A percentile compares a stretch with the other conserved stretches of the same genome.
Conservation (phyloP, 164 flowering plant genomes). For the Stephania japonica region DNA sequence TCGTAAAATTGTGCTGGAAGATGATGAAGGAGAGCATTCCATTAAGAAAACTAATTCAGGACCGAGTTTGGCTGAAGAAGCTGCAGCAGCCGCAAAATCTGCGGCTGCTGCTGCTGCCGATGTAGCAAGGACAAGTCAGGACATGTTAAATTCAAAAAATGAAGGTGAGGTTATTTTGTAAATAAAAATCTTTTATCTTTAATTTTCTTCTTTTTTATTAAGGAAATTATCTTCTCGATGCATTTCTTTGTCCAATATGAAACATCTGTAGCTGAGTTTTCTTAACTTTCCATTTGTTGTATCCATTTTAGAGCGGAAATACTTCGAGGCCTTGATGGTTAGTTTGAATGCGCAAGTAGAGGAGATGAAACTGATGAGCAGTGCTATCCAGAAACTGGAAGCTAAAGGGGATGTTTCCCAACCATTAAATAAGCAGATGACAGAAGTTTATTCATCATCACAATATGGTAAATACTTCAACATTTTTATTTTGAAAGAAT, state of each 20-base stretch:
- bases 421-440: slow-evolving; percentile 16
- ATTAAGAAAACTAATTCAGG: slow-evolving; percentile 31
- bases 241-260: not conserved
- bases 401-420: slow-evolving; percentile 27
- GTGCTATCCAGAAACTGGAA: slow-evolving; percentile 58
- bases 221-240: not conserved
- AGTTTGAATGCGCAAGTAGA: slow-evolving; percentile 59
- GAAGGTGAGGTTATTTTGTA: slow-evolving; percentile 45
- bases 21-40: slow-evolving; percentile 47
- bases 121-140: slow-evolving; percentile 86
- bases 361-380: slow-evolving; percentile 79
- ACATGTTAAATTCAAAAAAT: slow-evolving; percentile 58
- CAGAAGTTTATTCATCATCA: slow-evolving; percentile 14
- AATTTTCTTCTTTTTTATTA: not conserved
- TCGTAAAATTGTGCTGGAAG: slow-evolving; percentile 69
- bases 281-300: not conserved
- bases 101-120: slow-evolving; percentile 92
- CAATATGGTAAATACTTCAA: slow-evolving; percentile 16
- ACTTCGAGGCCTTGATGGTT: slow-evolving; percentile 46
- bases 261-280: not conserved
- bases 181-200: not conserved
- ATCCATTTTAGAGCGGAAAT: slow-evolving; percentile 50
- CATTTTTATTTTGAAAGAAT: not conserved
- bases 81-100: slow-evolving; percentile 87
- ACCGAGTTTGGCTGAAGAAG: slow-evolving; percentile 76